These are phyloP conservation scores for Leccinum truebloodii DNA, from an alignment of 768 basidiomycete genomes.

Conservation along the genomic window DNA sequence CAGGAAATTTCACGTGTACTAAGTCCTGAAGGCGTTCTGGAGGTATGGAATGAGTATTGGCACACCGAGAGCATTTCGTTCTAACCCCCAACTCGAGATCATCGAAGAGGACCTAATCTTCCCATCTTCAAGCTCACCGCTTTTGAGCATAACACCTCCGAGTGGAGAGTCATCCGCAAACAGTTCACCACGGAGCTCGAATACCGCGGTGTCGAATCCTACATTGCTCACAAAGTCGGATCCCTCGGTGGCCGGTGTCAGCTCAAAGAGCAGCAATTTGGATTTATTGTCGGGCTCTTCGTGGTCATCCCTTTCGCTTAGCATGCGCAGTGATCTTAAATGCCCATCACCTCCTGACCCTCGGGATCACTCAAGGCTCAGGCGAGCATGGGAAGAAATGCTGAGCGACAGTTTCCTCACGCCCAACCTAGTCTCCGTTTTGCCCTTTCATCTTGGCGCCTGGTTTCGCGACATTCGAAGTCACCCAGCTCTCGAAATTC, in stretches of 20 bases:
- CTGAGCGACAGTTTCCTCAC: slow-evolving; percentile 57
- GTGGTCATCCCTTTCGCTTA: slow-evolving; percentile 24
- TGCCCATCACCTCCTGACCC: slow-evolving; percentile 40
- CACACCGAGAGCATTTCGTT: background rate
- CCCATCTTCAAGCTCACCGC: slow-evolving; percentile 42
- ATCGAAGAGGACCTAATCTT: slow-evolving; percentile 77
- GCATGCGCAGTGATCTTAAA: slow-evolving; percentile 14
- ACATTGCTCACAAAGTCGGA: slow-evolving; percentile 26
- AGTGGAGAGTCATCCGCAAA: slow-evolving; percentile 21
- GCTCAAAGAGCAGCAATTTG: slow-evolving; percentile 17
- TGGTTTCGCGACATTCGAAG: slow-evolving; percentile 56
- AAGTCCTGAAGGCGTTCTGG: slow-evolving; percentile 59
- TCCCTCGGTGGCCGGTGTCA: slow-evolving; percentile 14
- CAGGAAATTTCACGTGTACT: slow-evolving; percentile 72
- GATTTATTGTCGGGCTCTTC: slow-evolving; percentile 20
- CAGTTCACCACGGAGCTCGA: slow-evolving; percentile 30
- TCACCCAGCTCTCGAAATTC: slow-evolving; percentile 48
- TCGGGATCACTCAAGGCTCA: slow-evolving; percentile 62
- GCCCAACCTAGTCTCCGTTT: slow-evolving; percentile 52
- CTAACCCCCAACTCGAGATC: slow-evolving; percentile 42
- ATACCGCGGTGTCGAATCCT: slow-evolving; percentile 25
- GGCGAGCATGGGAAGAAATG: slow-evolving; percentile 69
- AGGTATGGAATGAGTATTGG: slow-evolving; percentile 44
- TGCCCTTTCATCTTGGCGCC: slow-evolving; percentile 66
- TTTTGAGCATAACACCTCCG: slow-evolving; percentile 3